Base-by-base conservation (phyloP, 129 eudicot species). In the Tanacetum coccineum region DNA sequence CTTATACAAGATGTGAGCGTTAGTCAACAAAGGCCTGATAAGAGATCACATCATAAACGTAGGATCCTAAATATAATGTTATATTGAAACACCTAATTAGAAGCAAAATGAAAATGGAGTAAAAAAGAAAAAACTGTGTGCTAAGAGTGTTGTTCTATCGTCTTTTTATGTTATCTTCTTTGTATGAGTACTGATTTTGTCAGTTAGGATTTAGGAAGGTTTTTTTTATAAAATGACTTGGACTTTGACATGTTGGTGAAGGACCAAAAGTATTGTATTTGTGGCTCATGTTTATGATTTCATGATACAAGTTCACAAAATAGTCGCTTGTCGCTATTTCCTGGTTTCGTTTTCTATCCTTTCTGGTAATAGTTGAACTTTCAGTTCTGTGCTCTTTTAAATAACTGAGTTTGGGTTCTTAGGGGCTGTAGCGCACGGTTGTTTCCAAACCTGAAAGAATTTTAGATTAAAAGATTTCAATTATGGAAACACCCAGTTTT, bases 171-270 rank as follows among this genome's bases (percentile, higher is more conserved):
- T 62, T 50, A 40, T 52, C 17, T 30, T 67, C 22, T 36, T 22
- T 60, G 62, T 75, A 25, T n/a, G 67, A 67, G 79, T 51, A 76
- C 75, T 76, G 64, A 68, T 68, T 68, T 68, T 76, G 75, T 52
- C 39, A 52, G 53, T 68, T 64, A 76, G 80, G 75, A 18, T 36
- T 36, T 36, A 36, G 42, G 42, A 60, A 50, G 66, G 17, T 51
- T 25, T n/a, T 46, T 45, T 14, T 32, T 28, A n/a, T 54, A 13
- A 18, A 76, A 51, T 68, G 65, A 58, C 15, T 67, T 50, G 21
- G 62, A 75, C 68, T 67, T 59, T 59, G 70, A 75, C 79, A 59
- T 32, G 30, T 51, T 51, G 65, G 64, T 51, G 54, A 72, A 62
- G 70, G 64, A 40, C 64, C 22, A 63, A 62, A 60, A 63, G 28